Evolutionary conservation across 164 flowering plant species (phyloP).

Genomic region (Dillenia turbinata): DNA sequence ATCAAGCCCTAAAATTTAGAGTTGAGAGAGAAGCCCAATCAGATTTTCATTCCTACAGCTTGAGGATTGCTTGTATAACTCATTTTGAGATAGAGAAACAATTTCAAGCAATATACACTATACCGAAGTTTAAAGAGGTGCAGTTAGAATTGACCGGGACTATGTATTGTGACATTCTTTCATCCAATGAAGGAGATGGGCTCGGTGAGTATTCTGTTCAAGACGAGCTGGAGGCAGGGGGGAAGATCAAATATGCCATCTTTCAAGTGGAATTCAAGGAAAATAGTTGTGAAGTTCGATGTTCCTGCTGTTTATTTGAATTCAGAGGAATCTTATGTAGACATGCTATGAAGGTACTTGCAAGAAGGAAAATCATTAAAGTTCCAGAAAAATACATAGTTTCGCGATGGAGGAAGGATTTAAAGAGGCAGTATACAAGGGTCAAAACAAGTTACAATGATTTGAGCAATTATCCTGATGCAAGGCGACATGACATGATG

Average conservation of each 20-base stretch:
- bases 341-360: background rate
- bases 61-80: background rate
- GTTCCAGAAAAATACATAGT: background rate
- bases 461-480: too few species aligned
- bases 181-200: background rate
- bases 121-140: background rate
- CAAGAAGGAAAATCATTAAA: too few species aligned
- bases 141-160: background rate
- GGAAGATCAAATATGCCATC: background rate
- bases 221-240: background rate
- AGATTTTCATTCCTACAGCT: conserved; percentile 1
- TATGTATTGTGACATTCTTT: background rate
- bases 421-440: background rate
- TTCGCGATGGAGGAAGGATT: background rate
- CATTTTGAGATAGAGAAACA: background rate
- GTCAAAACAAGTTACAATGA: too few species aligned
- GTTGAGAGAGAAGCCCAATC: background rate
- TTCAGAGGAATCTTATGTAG: background rate
- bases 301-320: background rate
- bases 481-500: too few species aligned
- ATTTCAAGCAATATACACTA: background rate
- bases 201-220: background rate
- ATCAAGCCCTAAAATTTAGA: background rate
- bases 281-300: background rate
- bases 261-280: background rate